These are phyloP conservation scores for Puccinia triticina DNA, from an alignment of 1,284 basidiomycete species.

Conservation along the genomic window DNA sequence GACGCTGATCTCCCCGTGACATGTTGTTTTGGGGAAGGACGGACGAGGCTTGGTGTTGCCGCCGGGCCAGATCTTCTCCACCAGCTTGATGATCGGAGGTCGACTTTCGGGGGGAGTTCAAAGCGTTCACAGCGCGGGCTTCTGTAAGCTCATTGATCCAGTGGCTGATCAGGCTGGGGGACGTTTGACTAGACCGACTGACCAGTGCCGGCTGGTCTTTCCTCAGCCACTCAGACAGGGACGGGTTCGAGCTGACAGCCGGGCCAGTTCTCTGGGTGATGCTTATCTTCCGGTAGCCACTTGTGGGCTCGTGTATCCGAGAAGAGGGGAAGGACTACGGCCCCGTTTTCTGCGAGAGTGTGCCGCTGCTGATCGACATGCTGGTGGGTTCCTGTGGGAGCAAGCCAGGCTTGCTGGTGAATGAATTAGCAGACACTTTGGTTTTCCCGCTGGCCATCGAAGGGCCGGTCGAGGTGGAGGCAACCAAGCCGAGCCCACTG, in stretches of 20 bases:
- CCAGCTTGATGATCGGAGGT: background rate
- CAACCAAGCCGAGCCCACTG: background rate
- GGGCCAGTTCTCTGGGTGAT: constrained; percentile 31
- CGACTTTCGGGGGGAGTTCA: background rate
- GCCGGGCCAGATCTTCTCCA: background rate
- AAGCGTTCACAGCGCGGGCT: constrained; percentile 13
- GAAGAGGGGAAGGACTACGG: constrained; percentile 11
- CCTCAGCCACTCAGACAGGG: constrained; percentile 38
- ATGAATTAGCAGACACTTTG: background rate
- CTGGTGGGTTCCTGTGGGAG: background rate
- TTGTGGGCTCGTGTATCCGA: background rate
- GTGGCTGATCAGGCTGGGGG: constrained; percentile 35
- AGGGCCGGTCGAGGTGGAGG: background rate
- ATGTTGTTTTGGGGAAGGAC: background rate
- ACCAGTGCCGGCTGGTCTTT: constrained; percentile 47
- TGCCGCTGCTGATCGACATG: background rate
- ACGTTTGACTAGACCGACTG: constrained; percentile 51
- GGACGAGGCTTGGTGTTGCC: background rate
- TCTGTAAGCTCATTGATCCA: constrained; percentile 29
- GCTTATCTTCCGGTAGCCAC: background rate
- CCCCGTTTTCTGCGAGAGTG: constrained; percentile 38
- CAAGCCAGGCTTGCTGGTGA: background rate
- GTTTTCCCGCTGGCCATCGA: background rate
- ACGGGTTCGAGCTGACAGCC: background rate
- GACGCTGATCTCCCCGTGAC: background rate